Conservation (phyloP, 148 eudicot genomes). For the Rhododendron mucronatum region DNA sequence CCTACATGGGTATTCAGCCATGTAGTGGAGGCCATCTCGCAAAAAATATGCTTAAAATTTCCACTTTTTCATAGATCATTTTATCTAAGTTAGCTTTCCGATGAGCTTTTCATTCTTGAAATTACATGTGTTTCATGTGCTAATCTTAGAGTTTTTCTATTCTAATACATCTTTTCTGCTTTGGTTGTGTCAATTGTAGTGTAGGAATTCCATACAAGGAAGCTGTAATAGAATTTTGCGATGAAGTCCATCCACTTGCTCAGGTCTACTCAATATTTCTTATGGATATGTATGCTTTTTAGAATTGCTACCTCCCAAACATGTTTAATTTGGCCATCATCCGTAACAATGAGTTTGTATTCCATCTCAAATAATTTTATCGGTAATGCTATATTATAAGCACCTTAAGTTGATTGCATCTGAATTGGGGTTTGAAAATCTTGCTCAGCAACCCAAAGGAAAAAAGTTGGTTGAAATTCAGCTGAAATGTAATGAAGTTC, state of each 20-base stretch:
- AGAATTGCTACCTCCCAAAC: neutral
- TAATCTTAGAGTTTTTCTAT: neutral
- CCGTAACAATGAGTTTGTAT: neutral
- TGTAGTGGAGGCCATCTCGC: neutral
- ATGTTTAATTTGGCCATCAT: neutral
- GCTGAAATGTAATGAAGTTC: neutral
- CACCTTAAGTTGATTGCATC: neutral
- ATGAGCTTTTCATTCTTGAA: neutral
- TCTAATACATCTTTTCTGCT: neutral
- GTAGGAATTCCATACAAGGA: conserved; percentile 60
- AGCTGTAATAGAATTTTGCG: conserved; percentile 39
- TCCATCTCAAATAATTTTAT: neutral
- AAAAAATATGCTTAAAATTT: neutral
- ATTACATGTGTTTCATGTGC: neutral
- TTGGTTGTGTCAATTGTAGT: conserved; percentile 16
- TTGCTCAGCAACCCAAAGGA: neutral
- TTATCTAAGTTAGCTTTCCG: neutral
- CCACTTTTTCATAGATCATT: neutral
- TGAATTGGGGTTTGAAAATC: neutral
- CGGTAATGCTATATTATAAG: neutral
- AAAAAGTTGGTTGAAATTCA: neutral
- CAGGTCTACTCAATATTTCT: conserved; percentile 25
- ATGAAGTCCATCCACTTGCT: conserved; percentile 54
- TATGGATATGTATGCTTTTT: neutral
- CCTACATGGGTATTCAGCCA: neutral